Evolutionary conservation across 2,329 filamentous ascomycete genomes (phyloP).

Genomic region (Stylonectria norvegica): DNA sequence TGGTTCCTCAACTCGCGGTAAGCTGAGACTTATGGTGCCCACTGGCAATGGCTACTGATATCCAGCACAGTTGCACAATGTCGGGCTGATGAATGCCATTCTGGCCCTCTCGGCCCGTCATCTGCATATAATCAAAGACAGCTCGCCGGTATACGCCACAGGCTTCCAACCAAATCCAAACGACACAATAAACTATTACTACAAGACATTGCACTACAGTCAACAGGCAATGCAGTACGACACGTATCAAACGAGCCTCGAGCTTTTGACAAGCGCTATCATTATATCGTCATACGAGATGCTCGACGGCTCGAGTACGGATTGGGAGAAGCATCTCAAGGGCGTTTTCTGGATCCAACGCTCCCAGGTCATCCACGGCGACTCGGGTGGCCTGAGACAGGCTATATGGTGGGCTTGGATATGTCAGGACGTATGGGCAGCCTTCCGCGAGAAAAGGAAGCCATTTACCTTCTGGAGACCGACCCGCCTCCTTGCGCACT

Average conservation of each 20-base stretch:
- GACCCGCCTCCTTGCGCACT: conserved; percentile 41
- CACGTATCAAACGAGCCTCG: conserved; percentile 53
- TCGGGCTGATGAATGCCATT: conserved; percentile 54
- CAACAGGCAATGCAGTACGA: conserved; percentile 55
- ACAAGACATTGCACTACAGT: conserved; percentile 58
- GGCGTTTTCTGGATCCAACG: conserved; percentile 65
- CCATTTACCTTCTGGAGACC: conserved; percentile 53
- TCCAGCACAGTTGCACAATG: conserved; percentile 32
- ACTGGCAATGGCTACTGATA: background rate
- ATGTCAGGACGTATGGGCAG: conserved; percentile 61
- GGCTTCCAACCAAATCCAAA: conserved; percentile 25
- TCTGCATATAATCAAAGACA: conserved; percentile 6
- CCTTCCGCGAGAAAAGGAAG: conserved; percentile 54
- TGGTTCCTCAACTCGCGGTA: conserved; percentile 15
- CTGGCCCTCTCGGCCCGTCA: conserved; percentile 53
- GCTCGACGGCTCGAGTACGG: conserved; percentile 53
- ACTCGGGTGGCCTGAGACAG: conserved; percentile 52
- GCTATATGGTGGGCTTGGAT: conserved; percentile 66
- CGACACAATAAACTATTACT: conserved; percentile 47
- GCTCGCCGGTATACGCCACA: background rate
- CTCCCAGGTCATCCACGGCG: conserved; percentile 57
- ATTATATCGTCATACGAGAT: conserved; percentile 65
- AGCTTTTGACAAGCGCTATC: conserved; percentile 56
- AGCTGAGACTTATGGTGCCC: conserved; percentile 24
- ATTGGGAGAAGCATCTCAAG: conserved; percentile 60